phyloP scores from a whole-genome alignment of 768 basidiomycete species.

The Kwoniella dendrophila region DNA sequence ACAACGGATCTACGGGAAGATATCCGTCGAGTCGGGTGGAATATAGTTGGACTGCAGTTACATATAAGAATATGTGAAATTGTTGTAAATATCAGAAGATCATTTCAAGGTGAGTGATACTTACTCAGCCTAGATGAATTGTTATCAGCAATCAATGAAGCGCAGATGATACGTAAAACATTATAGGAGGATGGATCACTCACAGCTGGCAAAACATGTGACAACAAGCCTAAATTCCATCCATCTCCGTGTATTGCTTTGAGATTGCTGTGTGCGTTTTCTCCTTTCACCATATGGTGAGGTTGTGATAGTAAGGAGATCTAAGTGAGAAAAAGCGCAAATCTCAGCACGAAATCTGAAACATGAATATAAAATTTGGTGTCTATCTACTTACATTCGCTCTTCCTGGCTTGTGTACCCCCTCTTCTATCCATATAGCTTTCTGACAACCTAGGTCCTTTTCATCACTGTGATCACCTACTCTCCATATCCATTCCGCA shows the following conservation, averaged over 20 bases:
- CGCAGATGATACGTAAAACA: background rate
- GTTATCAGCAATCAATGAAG: background rate
- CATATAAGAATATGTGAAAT: constrained; percentile 2
- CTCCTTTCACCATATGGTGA: constrained; percentile 15
- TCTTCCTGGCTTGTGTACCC: background rate
- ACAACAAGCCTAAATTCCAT: constrained; percentile 19
- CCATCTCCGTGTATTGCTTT: background rate
- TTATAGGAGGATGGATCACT: too few species aligned
- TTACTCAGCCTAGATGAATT: constrained; percentile 1
- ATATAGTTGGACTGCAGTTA: constrained; percentile 4
- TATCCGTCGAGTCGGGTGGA: constrained; percentile 9
- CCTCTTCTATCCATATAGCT: constrained; percentile 12
- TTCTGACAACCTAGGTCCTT: constrained; percentile 10
- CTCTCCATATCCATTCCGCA: constrained; percentile 27
- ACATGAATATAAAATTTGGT: too few species aligned
- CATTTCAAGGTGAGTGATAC: too few species aligned
- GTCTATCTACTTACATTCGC: constrained; percentile 12
- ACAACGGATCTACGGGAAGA: constrained; percentile 8
- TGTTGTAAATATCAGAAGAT: too few species aligned
- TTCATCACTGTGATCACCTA: constrained; percentile 11
- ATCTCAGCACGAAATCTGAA: too few species aligned
- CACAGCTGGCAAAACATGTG: constrained; percentile 27
- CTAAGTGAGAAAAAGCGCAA: background rate
- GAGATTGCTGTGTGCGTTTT: background rate
- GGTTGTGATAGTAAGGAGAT: constrained; percentile 19